Evolutionary conservation across 441 rosid genomes (phyloP).

Genomic region (Mallotus japonicus): DNA sequence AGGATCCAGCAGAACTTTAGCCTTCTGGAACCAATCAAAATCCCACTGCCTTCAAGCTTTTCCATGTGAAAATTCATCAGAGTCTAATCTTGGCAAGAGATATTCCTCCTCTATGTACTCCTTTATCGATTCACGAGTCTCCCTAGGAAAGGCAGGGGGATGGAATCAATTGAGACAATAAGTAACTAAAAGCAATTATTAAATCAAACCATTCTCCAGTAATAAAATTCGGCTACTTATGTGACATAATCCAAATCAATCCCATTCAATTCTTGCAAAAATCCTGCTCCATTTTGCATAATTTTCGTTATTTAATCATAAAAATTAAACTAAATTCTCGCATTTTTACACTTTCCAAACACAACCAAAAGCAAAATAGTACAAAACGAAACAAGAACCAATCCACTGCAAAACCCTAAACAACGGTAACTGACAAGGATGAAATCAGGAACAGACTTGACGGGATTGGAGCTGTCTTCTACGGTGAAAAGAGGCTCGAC

Average conservation of each 20-base stretch:
- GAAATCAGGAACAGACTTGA: slow-evolving; percentile 82
- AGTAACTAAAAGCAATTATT: background rate
- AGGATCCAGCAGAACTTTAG: slow-evolving; percentile 67
- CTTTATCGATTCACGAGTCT: slow-evolving; percentile 70
- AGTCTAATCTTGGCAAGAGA: slow-evolving; percentile 70
- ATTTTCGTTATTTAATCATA: too few relatives aligned
- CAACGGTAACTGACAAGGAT: slow-evolving; percentile 47
- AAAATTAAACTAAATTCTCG: too few relatives aligned
- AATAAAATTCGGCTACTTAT: too few relatives aligned
- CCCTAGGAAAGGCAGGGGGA: slow-evolving; percentile 95
- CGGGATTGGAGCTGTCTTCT: slow-evolving; percentile 67
- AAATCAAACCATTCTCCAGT: too few relatives aligned
- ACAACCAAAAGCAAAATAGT: too few relatives aligned
- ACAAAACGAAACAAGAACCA: too few relatives aligned
- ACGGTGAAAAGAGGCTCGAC: slow-evolving; percentile 78
- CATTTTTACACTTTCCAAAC: too few relatives aligned
- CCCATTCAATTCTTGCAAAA: too few relatives aligned
- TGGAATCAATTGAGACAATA: slow-evolving; percentile 34
- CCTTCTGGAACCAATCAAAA: slow-evolving; percentile 91
- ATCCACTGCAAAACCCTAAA: too few relatives aligned
- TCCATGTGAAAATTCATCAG: slow-evolving; percentile 68
- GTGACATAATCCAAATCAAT: too few relatives aligned
- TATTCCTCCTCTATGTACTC: slow-evolving; percentile 82
- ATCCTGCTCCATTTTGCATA: too few relatives aligned
- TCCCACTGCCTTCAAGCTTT: slow-evolving; percentile 87